Evolutionary conservation across 2,329 filamentous ascomycete genomes (phyloP), one percentile per base, ranked within the genome.

Genomic region (Sphaerulina vaccinii): DNA sequence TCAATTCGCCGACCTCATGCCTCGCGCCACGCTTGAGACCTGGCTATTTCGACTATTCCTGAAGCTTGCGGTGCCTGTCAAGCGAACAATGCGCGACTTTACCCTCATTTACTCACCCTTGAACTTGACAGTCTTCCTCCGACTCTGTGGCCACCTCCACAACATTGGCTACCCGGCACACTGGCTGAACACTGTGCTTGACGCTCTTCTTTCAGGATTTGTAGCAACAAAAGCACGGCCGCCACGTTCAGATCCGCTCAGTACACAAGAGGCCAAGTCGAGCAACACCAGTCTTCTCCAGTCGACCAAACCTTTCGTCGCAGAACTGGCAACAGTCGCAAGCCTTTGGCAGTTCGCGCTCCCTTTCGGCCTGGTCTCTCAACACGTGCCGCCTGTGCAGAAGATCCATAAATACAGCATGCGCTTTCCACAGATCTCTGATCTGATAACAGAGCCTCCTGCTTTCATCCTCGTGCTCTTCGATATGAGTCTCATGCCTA

Each of bases 21-120:
- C 39, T 15, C 39, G 40, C 10, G 9, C 23, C 1, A 16, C 39
- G 15, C 13, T 53, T 5, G 39, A 50, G 19, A 46, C 43, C 3
- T 56, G 50, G 50, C 50, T 56, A 19, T 50, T 32, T 9, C 40
- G 40, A 9, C 29, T 56, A 11, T 56, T 56, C 36, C 27, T 56
- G 27, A 61, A 59, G 44, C 22, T 54, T 32, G 41, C 46, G 9
- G 40, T 59, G 6, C 52, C 58, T 3, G 39, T 24, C 15, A 37
- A 39, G 19, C 16, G 33, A 21, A 50, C n/a, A 13, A 22, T 22
- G 10, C 22, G 29, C 10, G 29, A 45, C 37, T 21, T n/a, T 19
- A 19, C 27, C 10, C 44, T 59, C 4, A 56, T 59, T n/a, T 51
- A 52, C 24, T 56, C 54, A 21, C 58, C 56, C 10, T 46, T 59